Conservation (phyloP, 2,329 filamentous ascomycete species). For the Nigrograna mackinnonii region DNA sequence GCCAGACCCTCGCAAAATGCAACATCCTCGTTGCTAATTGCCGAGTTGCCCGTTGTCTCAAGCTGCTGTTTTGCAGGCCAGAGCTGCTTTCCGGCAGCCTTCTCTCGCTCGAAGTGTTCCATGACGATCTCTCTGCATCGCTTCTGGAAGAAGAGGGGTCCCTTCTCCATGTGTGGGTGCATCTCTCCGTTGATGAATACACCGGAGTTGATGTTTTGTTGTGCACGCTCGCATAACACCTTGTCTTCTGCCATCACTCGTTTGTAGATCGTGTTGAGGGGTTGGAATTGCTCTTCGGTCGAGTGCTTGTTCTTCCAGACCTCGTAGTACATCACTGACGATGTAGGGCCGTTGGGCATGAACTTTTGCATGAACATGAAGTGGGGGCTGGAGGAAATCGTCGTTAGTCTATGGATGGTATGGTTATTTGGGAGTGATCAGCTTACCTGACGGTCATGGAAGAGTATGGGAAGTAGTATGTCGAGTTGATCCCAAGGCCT, state of each 20-base stretch:
- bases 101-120: conserved; percentile 53
- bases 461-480: conserved; percentile 35
- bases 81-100: conserved; percentile 50
- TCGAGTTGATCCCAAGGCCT: conserved; percentile 31
- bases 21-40: conserved; percentile 25
- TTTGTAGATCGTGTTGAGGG: conserved; percentile 64
- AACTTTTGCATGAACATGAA: conserved; percentile 69
- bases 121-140: conserved; percentile 53
- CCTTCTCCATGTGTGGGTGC: conserved; percentile 64
- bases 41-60: conserved; percentile 11
- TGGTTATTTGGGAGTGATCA: background rate
- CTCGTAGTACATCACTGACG: conserved; percentile 63
- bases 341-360: conserved; percentile 56
- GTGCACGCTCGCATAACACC: conserved; percentile 61
- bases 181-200: conserved; percentile 67
- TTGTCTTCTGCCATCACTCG: conserved; percentile 69
- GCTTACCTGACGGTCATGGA: conserved; percentile 35
- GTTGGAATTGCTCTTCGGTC: conserved; percentile 60
- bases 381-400: conserved; percentile 33
- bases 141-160: conserved; percentile 61
- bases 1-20: conserved; percentile 30
- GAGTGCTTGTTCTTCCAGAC: conserved; percentile 65
- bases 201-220: conserved; percentile 64
- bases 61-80: conserved; percentile 53
- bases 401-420: conserved; percentile 8